phyloP scores from a whole-genome alignment of 2,329 filamentous ascomycete genomes.

The Penicillium sp. region DNA sequence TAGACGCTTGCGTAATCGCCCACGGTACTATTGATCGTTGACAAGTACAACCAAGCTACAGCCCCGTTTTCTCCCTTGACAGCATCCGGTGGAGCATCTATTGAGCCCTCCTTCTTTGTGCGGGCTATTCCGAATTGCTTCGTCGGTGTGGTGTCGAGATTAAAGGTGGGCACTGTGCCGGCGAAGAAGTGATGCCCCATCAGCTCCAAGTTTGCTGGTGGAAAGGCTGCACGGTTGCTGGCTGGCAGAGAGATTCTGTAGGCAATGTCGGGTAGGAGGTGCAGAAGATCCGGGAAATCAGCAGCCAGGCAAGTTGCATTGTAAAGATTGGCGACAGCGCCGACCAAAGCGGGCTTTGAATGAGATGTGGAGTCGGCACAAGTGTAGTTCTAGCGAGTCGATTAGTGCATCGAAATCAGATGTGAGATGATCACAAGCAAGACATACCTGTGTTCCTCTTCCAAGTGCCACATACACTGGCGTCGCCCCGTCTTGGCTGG shows the following conservation, averaged over 20 bases:
- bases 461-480: constrained; percentile 78
- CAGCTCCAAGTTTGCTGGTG: constrained; percentile 56
- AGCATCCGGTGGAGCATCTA: constrained; percentile 58
- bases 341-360: constrained; percentile 32
- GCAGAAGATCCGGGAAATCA: constrained; percentile 60
- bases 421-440: not conserved
- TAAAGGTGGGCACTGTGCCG: constrained; percentile 71
- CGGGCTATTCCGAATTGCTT: constrained; percentile 50
- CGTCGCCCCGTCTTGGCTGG: constrained; percentile 53
- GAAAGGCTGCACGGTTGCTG: constrained; percentile 29
- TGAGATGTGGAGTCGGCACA: constrained; percentile 55
- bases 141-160: constrained; percentile 56
- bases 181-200: constrained; percentile 79
- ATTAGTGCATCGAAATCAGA: constrained; percentile 3
- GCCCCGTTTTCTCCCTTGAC: constrained; percentile 58
- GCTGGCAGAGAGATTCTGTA: constrained; percentile 58
- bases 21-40: constrained; percentile 48
- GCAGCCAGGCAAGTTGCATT: constrained; percentile 76
- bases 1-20: constrained; percentile 69
- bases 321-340: constrained; percentile 79
- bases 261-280: constrained; percentile 59
- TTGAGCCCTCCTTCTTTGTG: constrained; percentile 57
- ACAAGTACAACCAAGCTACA: constrained; percentile 75
- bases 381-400: constrained; percentile 73
- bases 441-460: constrained; percentile 60